Base-by-base conservation (phyloP, 306 rosid genomes). In the Hylodesmum podocarpum region DNA sequence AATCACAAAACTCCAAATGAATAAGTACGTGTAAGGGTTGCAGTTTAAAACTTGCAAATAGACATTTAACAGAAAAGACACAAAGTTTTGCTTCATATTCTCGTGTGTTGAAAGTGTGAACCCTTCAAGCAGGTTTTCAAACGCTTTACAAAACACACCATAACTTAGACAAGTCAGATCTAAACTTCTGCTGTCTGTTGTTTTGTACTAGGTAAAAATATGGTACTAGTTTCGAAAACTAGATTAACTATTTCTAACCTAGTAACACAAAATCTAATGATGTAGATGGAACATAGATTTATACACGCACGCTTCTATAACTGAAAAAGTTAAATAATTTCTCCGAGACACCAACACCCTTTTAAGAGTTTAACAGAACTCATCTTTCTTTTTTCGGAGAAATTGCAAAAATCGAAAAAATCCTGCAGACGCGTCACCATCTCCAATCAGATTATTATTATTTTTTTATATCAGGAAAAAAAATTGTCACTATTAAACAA, bases 1-100 rank as follows among this genome's bases (percentile, higher is more conserved):
- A 57, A 27, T 6, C 27, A 71, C 14, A 70, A 59, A 41, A 82
- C 43, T 71, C 57, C 44, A 61, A 77, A 81, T n/a, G n/a, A n/a
- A n/a, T n/a, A n/a, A n/a, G n/a, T n/a, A n/a, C n/a, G n/a, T n/a
- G n/a, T n/a, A n/a, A n/a, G n/a, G n/a, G n/a, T n/a, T n/a, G n/a
- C n/a, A n/a, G n/a, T n/a, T n/a, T n/a, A n/a, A n/a, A n/a, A n/a
- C n/a, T n/a, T n/a, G n/a, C n/a, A n/a, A n/a, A n/a, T n/a, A n/a
- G n/a, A n/a, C n/a, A n/a, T n/a, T n/a, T n/a, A n/a, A n/a, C n/a
- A n/a, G n/a, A n/a, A n/a, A n/a, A n/a, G n/a, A n/a, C n/a, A n/a
- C n/a, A n/a, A n/a, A n/a, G n/a, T n/a, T n/a, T n/a, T n/a, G n/a
- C n/a, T n/a, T n/a, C n/a, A n/a, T n/a, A n/a, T n/a, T n/a, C n/a